Percentiles rank a stretch among this genome's conserved stretches.
phyloP scores from a whole-genome alignment of 768 basidiomycete species.

The Hygrophorus russula region DNA sequence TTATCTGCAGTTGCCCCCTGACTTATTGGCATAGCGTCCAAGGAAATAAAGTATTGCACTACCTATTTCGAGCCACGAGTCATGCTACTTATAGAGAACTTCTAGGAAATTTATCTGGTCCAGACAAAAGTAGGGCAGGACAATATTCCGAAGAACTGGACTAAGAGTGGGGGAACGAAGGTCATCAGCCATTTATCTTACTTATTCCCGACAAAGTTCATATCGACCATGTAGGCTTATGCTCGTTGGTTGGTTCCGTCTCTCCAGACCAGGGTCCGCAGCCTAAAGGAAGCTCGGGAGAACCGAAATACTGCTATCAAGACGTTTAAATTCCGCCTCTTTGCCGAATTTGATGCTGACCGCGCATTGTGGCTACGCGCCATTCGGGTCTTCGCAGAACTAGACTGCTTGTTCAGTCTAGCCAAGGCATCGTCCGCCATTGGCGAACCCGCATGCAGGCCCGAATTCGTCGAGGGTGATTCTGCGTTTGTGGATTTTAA shows the following conservation, averaged over 20 bases:
- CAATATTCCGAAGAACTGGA: constrained; percentile 76
- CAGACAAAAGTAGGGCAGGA: constrained; percentile 53
- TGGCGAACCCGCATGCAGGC: constrained; percentile 90
- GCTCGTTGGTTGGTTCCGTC: constrained; percentile 72
- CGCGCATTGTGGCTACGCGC: constrained; percentile 75
- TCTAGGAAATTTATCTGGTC: constrained; percentile 82
- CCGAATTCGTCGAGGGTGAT: constrained; percentile 74
- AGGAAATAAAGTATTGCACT: constrained; percentile 59
- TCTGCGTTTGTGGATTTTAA: constrained; percentile 79
- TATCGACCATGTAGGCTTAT: constrained; percentile 36
- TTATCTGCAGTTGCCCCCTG: constrained; percentile 19
- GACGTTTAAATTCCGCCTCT: constrained; percentile 72
- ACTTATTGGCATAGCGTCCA: constrained; percentile 49
- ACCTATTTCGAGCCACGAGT: neutral
- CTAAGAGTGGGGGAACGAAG: constrained; percentile 71
- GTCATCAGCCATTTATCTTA: constrained; percentile 25
- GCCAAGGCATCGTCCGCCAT: constrained; percentile 84
- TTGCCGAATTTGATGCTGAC: constrained; percentile 72
- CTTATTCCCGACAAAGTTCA: neutral
- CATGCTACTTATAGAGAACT: neutral
- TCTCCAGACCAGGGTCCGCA: constrained; percentile 58
- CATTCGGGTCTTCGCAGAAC: constrained; percentile 78
- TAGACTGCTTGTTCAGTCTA: constrained; percentile 92
- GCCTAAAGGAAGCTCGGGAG: constrained; percentile 90
- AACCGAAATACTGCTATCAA: constrained; percentile 71